A percentile compares a stretch with the other conserved stretches of the same genome.
phyloP scores from a whole-genome alignment of 2,329 filamentous ascomycete genomes.

The Pseudogymnoascus sp. region DNA sequence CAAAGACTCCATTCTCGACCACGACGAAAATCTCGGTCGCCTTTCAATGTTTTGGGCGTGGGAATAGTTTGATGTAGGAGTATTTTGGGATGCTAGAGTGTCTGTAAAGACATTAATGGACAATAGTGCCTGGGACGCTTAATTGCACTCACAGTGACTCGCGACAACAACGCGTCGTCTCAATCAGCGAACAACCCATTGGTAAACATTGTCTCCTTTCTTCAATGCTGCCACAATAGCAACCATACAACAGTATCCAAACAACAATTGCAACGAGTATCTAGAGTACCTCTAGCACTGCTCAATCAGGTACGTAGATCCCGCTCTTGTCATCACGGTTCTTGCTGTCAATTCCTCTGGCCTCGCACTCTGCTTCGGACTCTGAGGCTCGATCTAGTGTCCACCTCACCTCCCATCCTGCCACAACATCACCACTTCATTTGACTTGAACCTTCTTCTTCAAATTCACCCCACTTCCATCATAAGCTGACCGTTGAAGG shows the following conservation, averaged over 20 bases:
- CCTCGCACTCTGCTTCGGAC: background rate
- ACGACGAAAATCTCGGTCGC: background rate
- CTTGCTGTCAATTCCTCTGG: background rate
- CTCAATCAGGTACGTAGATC: constrained; percentile 8
- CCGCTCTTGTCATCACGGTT: background rate
- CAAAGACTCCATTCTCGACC: background rate
- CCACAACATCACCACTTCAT: background rate
- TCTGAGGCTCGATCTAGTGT: background rate
- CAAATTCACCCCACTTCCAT: background rate
- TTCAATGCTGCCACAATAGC: background rate
- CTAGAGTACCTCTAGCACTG: constrained; percentile 12
- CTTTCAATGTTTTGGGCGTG: background rate
- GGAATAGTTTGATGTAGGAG: background rate
- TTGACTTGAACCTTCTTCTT: background rate
- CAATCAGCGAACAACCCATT: background rate
- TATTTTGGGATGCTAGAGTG: background rate
- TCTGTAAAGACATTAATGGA: background rate
- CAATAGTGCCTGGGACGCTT: background rate
- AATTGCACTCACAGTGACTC: background rate
- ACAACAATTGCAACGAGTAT: constrained; percentile 6
- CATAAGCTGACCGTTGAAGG: background rate
- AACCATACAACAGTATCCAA: background rate
- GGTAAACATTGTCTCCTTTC: background rate
- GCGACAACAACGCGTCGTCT: background rate
- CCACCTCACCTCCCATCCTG: background rate